Evolutionary conservation across 108 stramenopile genomes (phyloP).

Genomic region (Cyclostephanos invisitatus): DNA sequence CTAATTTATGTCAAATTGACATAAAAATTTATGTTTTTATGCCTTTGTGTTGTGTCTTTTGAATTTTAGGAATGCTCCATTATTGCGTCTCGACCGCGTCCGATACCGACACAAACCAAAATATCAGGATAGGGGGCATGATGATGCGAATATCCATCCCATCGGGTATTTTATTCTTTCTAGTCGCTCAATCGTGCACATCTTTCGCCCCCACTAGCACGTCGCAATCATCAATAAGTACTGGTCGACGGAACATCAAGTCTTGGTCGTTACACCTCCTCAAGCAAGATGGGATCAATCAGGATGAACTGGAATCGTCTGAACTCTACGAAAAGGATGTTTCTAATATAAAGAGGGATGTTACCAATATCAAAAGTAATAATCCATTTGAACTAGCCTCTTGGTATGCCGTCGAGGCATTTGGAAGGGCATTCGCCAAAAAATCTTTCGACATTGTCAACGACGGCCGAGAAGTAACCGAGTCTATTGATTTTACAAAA

Average conservation of each 20-base stretch:
- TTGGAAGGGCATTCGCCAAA: constrained; percentile 69
- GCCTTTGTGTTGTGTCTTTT: too few species aligned
- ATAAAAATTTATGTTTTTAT: too few species aligned
- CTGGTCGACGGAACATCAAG: neutral
- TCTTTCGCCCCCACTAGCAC: neutral
- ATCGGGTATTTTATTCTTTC: neutral
- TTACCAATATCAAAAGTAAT: constrained; percentile 39
- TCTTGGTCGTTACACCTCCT: neutral
- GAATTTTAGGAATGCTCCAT: too few species aligned
- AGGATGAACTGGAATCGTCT: neutral
- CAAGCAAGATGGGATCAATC: neutral
- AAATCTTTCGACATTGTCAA: neutral
- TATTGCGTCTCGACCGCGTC: too few species aligned
- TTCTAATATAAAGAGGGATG: neutral
- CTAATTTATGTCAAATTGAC: too few species aligned
- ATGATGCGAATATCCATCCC: neutral
- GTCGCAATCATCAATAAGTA: constrained; percentile 3
- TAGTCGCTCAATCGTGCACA: neutral
- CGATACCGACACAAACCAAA: too few species aligned
- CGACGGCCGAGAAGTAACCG: constrained; percentile 5
- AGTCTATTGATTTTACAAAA: constrained; percentile 43
- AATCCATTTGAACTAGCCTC: constrained; percentile 74
- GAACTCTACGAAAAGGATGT: neutral
- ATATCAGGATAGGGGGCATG: too few species aligned
- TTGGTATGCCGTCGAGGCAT: constrained; percentile 85